phyloP scores from a whole-genome alignment of 2,329 filamentous ascomycete species.

The Fusarium mexicanum region DNA sequence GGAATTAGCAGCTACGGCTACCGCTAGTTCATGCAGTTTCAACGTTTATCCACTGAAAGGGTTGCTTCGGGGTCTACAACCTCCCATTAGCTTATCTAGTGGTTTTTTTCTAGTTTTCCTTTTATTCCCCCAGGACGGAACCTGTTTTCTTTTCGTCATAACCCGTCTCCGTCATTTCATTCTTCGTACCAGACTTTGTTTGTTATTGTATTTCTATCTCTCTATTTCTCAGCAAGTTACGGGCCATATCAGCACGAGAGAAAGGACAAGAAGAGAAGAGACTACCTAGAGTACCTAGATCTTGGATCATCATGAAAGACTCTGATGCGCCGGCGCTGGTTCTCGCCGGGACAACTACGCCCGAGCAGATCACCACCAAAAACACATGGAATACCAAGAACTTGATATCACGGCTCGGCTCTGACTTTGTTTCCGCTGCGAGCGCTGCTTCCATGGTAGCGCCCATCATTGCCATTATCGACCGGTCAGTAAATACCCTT shows the following conservation, averaged over 20 bases:
- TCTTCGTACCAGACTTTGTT: not conserved
- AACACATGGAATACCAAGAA: conserved; percentile 78
- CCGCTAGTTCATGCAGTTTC: not conserved
- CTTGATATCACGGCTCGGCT: conserved; percentile 71
- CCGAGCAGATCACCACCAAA: conserved; percentile 24
- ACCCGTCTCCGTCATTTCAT: not conserved
- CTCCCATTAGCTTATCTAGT: not conserved
- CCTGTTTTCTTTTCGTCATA: not conserved
- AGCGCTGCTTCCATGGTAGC: conserved; percentile 80
- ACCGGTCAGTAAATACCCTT: conserved; percentile 65
- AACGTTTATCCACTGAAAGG: conserved; percentile 16
- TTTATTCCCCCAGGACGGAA: not conserved
- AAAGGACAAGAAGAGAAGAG: too few relatives aligned
- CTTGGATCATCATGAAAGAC: conserved; percentile 16
- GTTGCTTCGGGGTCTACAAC: conserved; percentile 9
- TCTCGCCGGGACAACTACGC: conserved; percentile 33
- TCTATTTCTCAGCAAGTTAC: not conserved
- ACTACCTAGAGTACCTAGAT: not conserved
- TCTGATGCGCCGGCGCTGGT: conserved; percentile 30
- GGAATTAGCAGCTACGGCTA: conserved; percentile 20
- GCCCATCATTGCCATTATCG: conserved; percentile 87
- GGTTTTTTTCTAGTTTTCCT: not conserved
- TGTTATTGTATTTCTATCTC: not conserved
- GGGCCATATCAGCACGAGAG: not conserved
- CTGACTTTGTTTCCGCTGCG: conserved; percentile 75